A percentile compares a stretch with the other conserved stretches of the same genome.
These are phyloP conservation scores for Rhynchosporium agropyri DNA, from an alignment of 2,329 filamentous ascomycete species.

Conservation along the genomic window DNA sequence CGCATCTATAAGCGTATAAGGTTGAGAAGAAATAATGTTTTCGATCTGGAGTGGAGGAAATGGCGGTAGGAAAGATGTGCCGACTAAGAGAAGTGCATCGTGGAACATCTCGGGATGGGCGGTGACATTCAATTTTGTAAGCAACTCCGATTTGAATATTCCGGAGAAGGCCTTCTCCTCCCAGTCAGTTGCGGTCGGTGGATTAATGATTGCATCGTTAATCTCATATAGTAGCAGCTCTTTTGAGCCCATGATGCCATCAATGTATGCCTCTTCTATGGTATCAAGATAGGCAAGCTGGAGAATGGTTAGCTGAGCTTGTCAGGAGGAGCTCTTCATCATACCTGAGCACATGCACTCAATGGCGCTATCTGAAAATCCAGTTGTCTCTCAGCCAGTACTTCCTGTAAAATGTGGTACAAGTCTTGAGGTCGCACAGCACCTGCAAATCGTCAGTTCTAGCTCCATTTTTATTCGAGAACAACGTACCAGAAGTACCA, in stretches of 20 bases:
- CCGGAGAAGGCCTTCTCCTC: slow-evolving; percentile 64
- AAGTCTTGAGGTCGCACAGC: slow-evolving; percentile 72
- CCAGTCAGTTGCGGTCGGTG: slow-evolving; percentile 66
- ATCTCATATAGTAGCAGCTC: slow-evolving; percentile 86
- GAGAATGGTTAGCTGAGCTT: slow-evolving; percentile 10
- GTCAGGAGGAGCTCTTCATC: slow-evolving; percentile 25
- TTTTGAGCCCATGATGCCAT: slow-evolving; percentile 80
- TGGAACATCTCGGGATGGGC: slow-evolving; percentile 70
- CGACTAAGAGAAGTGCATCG: slow-evolving; percentile 80
- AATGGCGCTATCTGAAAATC: slow-evolving; percentile 85
- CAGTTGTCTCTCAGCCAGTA: slow-evolving; percentile 69
- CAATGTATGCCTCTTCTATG: slow-evolving; percentile 66
- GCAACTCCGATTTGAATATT: slow-evolving; percentile 68
- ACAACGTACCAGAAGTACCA: slow-evolving; percentile 70
- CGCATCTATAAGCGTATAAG: slow-evolving; percentile 69
- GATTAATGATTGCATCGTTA: slow-evolving; percentile 72
- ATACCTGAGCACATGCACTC: slow-evolving; percentile 82
- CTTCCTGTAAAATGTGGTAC: slow-evolving; percentile 74
- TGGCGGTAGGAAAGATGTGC: slow-evolving; percentile 75
- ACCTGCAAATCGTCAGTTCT: slow-evolving; percentile 52
- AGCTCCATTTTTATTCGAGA: not conserved
- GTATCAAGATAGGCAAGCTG: slow-evolving; percentile 80
- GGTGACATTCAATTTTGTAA: slow-evolving; percentile 67
- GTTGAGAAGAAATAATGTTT: slow-evolving; percentile 54
- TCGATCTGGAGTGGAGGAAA: slow-evolving; percentile 75